These are phyloP conservation scores for Pleurozium schreberi DNA, from an alignment of 225 moss, liverwort and hornwort species.

Conservation along the genomic window DNA sequence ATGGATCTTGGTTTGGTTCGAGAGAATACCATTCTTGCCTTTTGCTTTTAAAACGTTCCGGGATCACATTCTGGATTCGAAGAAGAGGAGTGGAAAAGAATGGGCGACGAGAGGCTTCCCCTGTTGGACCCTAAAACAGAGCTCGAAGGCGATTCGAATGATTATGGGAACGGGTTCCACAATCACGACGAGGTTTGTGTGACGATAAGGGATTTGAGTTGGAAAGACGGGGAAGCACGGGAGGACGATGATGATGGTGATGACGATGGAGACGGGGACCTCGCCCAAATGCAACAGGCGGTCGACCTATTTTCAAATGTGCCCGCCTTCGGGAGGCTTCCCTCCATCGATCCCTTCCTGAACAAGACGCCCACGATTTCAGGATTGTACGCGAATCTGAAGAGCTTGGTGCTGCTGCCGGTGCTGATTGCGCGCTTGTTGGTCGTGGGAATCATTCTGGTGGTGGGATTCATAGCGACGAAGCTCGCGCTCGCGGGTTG, in stretches of 20 bases:
- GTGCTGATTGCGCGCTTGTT: slow-evolving; percentile 54
- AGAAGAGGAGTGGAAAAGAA: background rate
- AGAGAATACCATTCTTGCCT: background rate
- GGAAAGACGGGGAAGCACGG: background rate
- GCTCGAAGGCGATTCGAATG: background rate
- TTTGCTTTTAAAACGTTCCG: background rate
- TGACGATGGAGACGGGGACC: background rate
- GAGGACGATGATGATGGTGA: background rate
- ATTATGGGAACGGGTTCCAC: background rate
- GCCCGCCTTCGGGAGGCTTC: slow-evolving; percentile 28
- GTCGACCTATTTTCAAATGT: slow-evolving; percentile 38
- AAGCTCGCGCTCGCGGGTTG: slow-evolving; percentile 55
- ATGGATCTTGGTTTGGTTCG: background rate
- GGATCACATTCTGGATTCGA: background rate
- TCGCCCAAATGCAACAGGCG: slow-evolving; percentile 23
- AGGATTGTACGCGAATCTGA: slow-evolving; percentile 57
- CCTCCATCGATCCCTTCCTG: slow-evolving; percentile 60
- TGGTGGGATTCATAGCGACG: slow-evolving; percentile 56
- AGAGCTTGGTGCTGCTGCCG: slow-evolving; percentile 53
- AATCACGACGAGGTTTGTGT: slow-evolving; percentile 8
- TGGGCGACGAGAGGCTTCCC: slow-evolving; percentile 15
- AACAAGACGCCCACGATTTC: slow-evolving; percentile 49
- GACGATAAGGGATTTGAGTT: background rate
- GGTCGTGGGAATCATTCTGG: slow-evolving; percentile 25
- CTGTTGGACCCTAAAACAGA: background rate